Base-by-base conservation (phyloP, 352 stramenopile species). In the Phytophthora hybrid region DNA sequence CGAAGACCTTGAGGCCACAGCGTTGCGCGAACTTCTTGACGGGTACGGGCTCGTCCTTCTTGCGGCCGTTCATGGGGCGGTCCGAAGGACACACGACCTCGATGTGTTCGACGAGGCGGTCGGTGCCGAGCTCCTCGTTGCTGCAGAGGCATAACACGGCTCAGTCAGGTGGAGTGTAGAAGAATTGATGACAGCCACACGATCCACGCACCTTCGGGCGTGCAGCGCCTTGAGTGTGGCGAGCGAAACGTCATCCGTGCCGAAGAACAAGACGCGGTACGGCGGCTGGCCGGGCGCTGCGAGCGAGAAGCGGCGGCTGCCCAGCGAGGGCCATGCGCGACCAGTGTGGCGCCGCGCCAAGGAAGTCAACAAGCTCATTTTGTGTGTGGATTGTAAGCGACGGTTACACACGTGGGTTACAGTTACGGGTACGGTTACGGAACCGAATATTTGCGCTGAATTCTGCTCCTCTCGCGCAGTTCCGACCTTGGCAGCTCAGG, bases 221-320 rank as follows among this genome's bases (percentile, higher is more conserved):
- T 94, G 80, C 67, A 96, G 76, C 41, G 63, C 68, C 63, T 85
- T 75, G 21, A 96, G 85, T 69, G 89, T 96, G 39, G 88, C 82
- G 37, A 95, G 80, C 19, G 89, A 95, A 29, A 96, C 86, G 47
- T 96, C 84, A 63, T 96, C 89, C 4, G 89, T 96, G 34, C 89
- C 89, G 75, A 96, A 96, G 79, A 96, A 96, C 14, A 96, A 74
- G 32, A 96, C 87, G 54, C 88, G 84, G 53, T 87, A 82, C 14
- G 71, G 75, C 56, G 59, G 75, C 26, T 76, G 59, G 0, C 78
- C 78, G 3, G 72, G 74, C 7, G 64, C 60, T 13, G 67, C 71
- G 10, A 82, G 68, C 26, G 78, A 84, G 39, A 82, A 84, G 52
- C 58, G 55, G 18, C 73, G 73, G 41, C 64, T 64, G 19, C 55